Evolutionary conservation across 2,329 filamentous ascomycete genomes (phyloP).

Genomic region (Apiospora marii): DNA sequence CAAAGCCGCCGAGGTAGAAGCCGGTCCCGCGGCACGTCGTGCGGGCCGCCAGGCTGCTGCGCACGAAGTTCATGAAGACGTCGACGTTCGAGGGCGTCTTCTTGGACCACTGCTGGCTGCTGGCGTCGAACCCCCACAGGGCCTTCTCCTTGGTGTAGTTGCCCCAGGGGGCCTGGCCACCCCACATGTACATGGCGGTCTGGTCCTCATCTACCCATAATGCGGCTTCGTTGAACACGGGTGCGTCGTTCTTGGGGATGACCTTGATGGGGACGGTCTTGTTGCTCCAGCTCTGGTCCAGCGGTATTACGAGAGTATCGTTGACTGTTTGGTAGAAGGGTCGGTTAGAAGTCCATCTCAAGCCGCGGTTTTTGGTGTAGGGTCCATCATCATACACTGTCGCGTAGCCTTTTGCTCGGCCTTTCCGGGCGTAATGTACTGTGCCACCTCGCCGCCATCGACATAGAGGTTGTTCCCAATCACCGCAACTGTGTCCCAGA

Average conservation of each 20-base stretch:
- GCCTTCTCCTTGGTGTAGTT: slow-evolving; percentile 21
- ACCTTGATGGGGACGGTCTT: slow-evolving; percentile 22
- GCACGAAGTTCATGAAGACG: slow-evolving; percentile 24
- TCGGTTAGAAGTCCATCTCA: not conserved
- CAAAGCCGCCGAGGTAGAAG: slow-evolving; percentile 25
- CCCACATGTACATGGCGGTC: slow-evolving; percentile 27
- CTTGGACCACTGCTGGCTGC: slow-evolving; percentile 18
- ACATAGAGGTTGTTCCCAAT: slow-evolving; percentile 25
- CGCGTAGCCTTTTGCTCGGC: slow-evolving; percentile 15
- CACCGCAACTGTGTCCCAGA: slow-evolving; percentile 19
- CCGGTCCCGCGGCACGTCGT: slow-evolving; percentile 25
- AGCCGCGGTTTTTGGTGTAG: not conserved
- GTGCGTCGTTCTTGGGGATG: slow-evolving; percentile 24
- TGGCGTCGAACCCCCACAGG: slow-evolving; percentile 23
- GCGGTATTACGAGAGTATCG: slow-evolving; percentile 25
- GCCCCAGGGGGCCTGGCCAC: slow-evolving; percentile 22
- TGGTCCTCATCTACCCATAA: slow-evolving; percentile 22
- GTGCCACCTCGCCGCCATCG: slow-evolving; percentile 26
- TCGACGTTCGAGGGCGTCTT: slow-evolving; percentile 22
- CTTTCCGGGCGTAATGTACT: slow-evolving; percentile 18
- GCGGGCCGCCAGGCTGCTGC: not conserved
- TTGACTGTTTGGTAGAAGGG: slow-evolving; percentile 21
- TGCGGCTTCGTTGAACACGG: slow-evolving; percentile 22
- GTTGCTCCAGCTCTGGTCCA: slow-evolving; percentile 26
- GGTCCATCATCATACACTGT: not conserved